Evolutionary conservation across 352 stramenopile species (phyloP).

Genomic region (Pilasporangium apinafurcum): DNA sequence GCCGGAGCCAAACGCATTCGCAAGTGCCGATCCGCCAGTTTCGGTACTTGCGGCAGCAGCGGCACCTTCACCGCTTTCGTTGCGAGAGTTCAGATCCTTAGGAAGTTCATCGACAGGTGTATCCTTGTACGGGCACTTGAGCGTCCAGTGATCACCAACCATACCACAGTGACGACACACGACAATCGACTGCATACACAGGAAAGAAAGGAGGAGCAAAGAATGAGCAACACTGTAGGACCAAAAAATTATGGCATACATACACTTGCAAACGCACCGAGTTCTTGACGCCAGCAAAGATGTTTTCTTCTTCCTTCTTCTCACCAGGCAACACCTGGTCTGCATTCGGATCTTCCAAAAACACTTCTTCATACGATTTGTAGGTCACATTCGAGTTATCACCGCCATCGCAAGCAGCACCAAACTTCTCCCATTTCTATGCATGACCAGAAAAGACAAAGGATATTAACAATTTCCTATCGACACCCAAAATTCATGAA

Average conservation of each 20-base stretch:
- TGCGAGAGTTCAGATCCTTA: constrained; percentile 55
- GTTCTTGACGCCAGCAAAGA: constrained; percentile 84
- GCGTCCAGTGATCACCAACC: constrained; percentile 87
- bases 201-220: not conserved
- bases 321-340: constrained; percentile 82
- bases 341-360: constrained; percentile 79
- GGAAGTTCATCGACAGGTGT: constrained; percentile 74
- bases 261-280: constrained; percentile 16
- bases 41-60: constrained; percentile 19
- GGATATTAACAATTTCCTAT: no score
- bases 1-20: constrained; percentile 70
- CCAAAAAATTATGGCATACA: not conserved
- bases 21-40: constrained; percentile 42
- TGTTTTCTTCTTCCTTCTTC: constrained; percentile 87
- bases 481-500: no score
- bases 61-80: constrained; percentile 22
- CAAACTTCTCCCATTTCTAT: constrained; percentile 81
- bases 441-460: not conserved
- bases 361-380: constrained; percentile 76
- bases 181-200: constrained; percentile 51
- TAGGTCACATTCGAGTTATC: constrained; percentile 87
- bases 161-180: constrained; percentile 88
- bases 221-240: no score
- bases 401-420: constrained; percentile 53
- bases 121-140: constrained; percentile 91